A percentile compares a stretch with the other conserved stretches of the same genome.
These are phyloP conservation scores for Boletellus sp. DNA, from an alignment of 1,284 basidiomycete genomes.

Conservation along the genomic window DNA sequence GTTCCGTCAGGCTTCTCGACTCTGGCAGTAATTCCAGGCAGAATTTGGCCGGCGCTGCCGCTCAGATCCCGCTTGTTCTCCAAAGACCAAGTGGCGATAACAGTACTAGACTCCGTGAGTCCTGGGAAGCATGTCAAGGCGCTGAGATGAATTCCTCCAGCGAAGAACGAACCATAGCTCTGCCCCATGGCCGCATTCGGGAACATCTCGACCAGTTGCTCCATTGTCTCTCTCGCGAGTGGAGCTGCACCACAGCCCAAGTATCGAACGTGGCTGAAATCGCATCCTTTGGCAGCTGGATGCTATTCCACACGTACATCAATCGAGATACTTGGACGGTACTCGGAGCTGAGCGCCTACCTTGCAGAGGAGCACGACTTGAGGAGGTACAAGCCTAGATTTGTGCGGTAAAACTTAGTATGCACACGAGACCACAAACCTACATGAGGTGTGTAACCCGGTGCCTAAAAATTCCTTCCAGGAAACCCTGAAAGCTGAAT, in stretches of 20 bases:
- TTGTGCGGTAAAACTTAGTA: slow-evolving; percentile 10
- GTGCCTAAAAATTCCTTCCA: slow-evolving; percentile 51
- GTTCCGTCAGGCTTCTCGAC: slow-evolving; percentile 61
- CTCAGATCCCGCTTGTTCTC: slow-evolving; percentile 45
- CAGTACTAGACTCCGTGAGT: slow-evolving; percentile 45
- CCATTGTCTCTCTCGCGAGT: slow-evolving; percentile 48
- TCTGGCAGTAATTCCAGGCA: slow-evolving; percentile 52
- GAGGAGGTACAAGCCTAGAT: slow-evolving; percentile 50
- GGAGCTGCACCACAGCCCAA: slow-evolving; percentile 61
- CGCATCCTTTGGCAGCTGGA: slow-evolving; percentile 51
- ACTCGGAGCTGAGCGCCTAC: slow-evolving; percentile 33
- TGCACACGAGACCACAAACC: slow-evolving; percentile 22
- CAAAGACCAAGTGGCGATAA: slow-evolving; percentile 32
- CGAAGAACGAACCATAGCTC: slow-evolving; percentile 42
- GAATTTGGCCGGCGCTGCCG: slow-evolving; percentile 55
- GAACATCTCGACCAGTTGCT: slow-evolving; percentile 44
- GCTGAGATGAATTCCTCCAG: not conserved
- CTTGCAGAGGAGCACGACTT: slow-evolving; percentile 56
- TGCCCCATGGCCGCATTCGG: slow-evolving; percentile 47
- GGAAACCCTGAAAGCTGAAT: slow-evolving; percentile 52
- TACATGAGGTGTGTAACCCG: slow-evolving; percentile 51
- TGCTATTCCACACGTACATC: slow-evolving; percentile 35
- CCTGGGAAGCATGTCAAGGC: slow-evolving; percentile 17
- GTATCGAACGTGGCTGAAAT: slow-evolving; percentile 49
- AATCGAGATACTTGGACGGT: slow-evolving; percentile 2